Evolutionary conservation across 257 asterid species (phyloP), one percentile per base, ranked within the genome.

Genomic region (Primulina eburnea): DNA sequence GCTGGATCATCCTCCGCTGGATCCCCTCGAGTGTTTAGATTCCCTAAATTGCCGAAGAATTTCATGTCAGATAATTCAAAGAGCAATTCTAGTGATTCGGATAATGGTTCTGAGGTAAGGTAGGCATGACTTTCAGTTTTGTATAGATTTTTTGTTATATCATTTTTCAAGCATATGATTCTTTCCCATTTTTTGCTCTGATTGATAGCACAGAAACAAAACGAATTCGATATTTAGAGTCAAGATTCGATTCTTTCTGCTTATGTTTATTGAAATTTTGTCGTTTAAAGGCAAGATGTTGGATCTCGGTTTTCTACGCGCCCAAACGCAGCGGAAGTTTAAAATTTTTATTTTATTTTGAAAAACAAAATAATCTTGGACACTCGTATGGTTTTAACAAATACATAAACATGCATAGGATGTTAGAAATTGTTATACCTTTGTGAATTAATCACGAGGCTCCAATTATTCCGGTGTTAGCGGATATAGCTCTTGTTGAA

Each of bases 1-100:
- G 3, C 30, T 20, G 71, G 86, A 28, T 28, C 30, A 28, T 28
- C 30, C 3, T 28, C 30, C 21, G 55, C 76, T 3, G 74, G 68
- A 67, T 77, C 84, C 14, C 80, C 79, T 33, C 62, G 85, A 62
- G 71, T 82, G 5, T 65, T 75, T 24, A 84, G 73, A 67, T 84
- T 84, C 67, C 89, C 87, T 5, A 82, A 77, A 63, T 69, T 84
- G 75, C 84, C 85, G 1, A 77, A 74, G 0, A 79, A 84, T 47
- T 84, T 84, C 80, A 20, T 84, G 77, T 79, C 88, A 5, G 74
- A 76, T 20, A 60, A 74, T 30, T 30, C 67, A 10, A 83, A 70
- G 70, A 77, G 76, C 75, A 75, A 72, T 62, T 75, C 82, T 16
- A 65, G 70, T 69, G 84, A 71, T 43, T 77, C 80, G 16, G 73